These are phyloP conservation scores for Dissoconium aciculare DNA, from an alignment of 2,329 filamentous ascomycete species.

Conservation along the genomic window DNA sequence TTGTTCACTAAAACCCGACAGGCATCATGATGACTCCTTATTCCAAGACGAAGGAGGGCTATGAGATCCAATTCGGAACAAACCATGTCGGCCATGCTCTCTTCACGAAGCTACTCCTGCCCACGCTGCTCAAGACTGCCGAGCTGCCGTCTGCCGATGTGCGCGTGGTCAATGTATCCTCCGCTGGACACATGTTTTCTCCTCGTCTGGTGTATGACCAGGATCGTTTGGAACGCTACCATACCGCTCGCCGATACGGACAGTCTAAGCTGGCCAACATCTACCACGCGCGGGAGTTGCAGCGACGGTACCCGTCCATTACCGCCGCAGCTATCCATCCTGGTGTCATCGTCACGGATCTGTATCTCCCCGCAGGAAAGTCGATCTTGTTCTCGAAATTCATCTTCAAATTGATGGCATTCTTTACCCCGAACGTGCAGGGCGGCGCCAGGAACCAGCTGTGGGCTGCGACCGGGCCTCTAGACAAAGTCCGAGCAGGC, in stretches of 20 bases:
- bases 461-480: constrained; percentile 16
- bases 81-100: constrained; percentile 38
- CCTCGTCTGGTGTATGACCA: constrained; percentile 25
- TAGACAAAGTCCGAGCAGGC: constrained; percentile 9
- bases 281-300: constrained; percentile 45
- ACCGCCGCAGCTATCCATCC: constrained; percentile 49
- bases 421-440: constrained; percentile 9
- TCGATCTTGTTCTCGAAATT: constrained; percentile 6
- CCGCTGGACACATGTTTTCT: constrained; percentile 17
- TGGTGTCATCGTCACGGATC: constrained; percentile 48
- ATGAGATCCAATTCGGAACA: constrained; percentile 38
- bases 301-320: constrained; percentile 42
- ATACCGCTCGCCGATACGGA: constrained; percentile 38
- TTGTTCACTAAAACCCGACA: constrained; percentile 21
- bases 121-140: constrained; percentile 28
- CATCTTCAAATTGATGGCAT: constrained; percentile 7
- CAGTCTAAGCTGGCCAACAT: constrained; percentile 47
- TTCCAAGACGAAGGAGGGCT: constrained; percentile 32
- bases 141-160: constrained; percentile 26
- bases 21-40: constrained; percentile 28
- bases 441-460: constrained; percentile 17
- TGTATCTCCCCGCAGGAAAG: constrained; percentile 19
- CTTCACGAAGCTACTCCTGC: constrained; percentile 33
- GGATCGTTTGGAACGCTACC: constrained; percentile 19
- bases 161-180: constrained; percentile 32